These are phyloP conservation scores for Incumbomyces delicatus DNA, from an alignment of 2,329 filamentous ascomycete species.

Conservation along the genomic window DNA sequence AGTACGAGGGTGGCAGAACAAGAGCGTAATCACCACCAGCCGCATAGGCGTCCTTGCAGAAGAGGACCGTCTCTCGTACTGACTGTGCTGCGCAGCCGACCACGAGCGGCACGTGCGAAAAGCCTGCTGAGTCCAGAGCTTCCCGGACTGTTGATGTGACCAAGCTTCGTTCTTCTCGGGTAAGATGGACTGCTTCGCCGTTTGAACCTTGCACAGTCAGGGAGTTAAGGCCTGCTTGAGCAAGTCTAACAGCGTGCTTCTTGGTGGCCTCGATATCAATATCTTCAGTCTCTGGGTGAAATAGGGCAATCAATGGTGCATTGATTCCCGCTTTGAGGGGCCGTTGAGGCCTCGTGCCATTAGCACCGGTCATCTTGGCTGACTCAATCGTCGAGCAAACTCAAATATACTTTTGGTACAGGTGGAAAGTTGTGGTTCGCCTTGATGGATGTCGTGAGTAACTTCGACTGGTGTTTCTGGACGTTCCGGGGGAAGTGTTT, in stretches of 20 bases:
- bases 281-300: conserved; percentile 53
- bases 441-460: neutral
- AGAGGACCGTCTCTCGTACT: conserved; percentile 59
- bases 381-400: neutral
- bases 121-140: conserved; percentile 59
- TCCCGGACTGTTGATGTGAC: conserved; percentile 61
- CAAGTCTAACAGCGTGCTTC: conserved; percentile 56
- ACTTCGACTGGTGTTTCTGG: neutral
- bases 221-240: conserved; percentile 59
- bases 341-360: conserved; percentile 12
- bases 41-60: conserved; percentile 58
- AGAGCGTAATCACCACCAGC: conserved; percentile 67
- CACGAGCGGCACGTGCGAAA: conserved; percentile 55
- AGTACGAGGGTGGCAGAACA: conserved; percentile 68
- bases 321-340: conserved; percentile 47
- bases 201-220: conserved; percentile 73
- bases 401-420: neutral
- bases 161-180: conserved; percentile 57
- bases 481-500: neutral
- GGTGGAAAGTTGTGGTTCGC: neutral
- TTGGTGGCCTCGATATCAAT: conserved; percentile 54
- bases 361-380: neutral
- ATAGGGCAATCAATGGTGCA: conserved; percentile 66
- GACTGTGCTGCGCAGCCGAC: conserved; percentile 68
- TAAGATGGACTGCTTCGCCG: conserved; percentile 71